phyloP scores from a whole-genome alignment of 2,329 filamentous ascomycete species.

The Apiospora phragmitis region DNA sequence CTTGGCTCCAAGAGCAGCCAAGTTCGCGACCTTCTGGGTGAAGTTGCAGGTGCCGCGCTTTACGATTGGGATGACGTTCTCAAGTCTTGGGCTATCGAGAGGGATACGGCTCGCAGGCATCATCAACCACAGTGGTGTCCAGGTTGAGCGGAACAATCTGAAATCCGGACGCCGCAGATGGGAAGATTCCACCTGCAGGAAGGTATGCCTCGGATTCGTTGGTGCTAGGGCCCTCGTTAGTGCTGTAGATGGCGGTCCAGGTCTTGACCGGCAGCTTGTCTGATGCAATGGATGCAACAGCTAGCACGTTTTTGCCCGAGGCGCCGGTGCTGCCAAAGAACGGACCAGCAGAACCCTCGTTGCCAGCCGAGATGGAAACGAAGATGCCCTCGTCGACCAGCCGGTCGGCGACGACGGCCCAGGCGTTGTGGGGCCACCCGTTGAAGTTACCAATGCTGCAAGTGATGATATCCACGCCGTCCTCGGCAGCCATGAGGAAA shows the following conservation, averaged over 20 bases:
- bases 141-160: conserved; percentile 27
- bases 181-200: conserved; percentile 35
- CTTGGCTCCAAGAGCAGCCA: conserved; percentile 26
- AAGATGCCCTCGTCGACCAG: conserved; percentile 48
- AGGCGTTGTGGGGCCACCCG: conserved; percentile 38
- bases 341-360: conserved; percentile 48
- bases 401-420: conserved; percentile 39
- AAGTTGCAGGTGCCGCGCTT: conserved; percentile 24
- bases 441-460: conserved; percentile 39
- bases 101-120: conserved; percentile 30
- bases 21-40: conserved; percentile 28
- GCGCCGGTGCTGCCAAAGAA: conserved; percentile 46
- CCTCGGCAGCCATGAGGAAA: conserved; percentile 35
- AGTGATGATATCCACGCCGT: conserved; percentile 44
- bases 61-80: conserved; percentile 29
- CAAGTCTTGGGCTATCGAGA: conserved; percentile 22
- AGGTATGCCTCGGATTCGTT: conserved; percentile 32
- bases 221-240: conserved; percentile 23
- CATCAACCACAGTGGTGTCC: conserved; percentile 25
- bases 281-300: conserved; percentile 44
- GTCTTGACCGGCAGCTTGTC: conserved; percentile 29
- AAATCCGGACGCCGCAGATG: conserved; percentile 36
- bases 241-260: conserved; percentile 32
- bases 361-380: conserved; percentile 52
- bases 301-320: conserved; percentile 41